Conservation (phyloP, 768 basidiomycete species). For the Filobasidium floriforme region DNA sequence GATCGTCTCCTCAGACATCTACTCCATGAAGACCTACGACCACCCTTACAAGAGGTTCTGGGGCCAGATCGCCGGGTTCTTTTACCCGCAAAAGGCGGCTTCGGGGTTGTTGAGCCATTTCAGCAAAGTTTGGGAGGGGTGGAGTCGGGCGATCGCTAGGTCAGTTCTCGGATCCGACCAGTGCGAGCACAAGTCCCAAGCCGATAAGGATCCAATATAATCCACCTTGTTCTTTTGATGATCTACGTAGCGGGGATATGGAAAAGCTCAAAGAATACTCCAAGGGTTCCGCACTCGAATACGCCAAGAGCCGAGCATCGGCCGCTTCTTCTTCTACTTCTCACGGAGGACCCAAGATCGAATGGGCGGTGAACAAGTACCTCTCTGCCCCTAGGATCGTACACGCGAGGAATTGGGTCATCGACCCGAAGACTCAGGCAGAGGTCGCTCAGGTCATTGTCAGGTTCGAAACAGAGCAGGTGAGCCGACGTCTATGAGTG, state of each 20-base stretch:
- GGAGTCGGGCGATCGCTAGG: background rate
- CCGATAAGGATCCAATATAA: background rate
- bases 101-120: background rate
- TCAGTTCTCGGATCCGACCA: no score
- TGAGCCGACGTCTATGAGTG: no score
- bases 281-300: background rate
- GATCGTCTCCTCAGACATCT: no score
- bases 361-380: background rate
- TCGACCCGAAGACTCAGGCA: background rate
- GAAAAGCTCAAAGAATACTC: background rate
- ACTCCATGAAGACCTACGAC: background rate
- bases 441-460: conserved; percentile 2
- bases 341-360: background rate
- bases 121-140: background rate
- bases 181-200: no score
- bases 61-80: background rate
- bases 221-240: background rate
- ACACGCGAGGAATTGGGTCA: background rate
- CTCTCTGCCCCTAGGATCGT: background rate
- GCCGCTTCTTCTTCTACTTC: background rate
- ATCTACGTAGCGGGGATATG: background rate
- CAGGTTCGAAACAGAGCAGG: conserved; percentile 3
- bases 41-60: background rate
- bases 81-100: background rate
- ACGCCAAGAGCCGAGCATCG: background rate